A percentile compares a stretch with the other conserved stretches of the same genome.
phyloP scores from a whole-genome alignment of 495 filamentous ascomycete genomes.

The Penicillium alfredii region DNA sequence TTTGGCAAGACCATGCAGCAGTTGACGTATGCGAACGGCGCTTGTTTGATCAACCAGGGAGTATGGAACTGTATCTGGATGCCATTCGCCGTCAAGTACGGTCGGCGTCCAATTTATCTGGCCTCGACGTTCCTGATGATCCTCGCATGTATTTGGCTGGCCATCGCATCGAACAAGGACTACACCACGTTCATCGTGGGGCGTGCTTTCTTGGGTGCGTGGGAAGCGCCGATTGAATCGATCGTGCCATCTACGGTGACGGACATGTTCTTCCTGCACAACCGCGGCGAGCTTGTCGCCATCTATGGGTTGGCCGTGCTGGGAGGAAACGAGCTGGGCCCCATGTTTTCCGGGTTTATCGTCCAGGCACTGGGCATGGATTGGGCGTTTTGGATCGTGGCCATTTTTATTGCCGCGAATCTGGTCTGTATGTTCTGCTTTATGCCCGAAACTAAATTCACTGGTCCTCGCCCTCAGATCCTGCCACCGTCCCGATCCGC shows the following conservation, averaged over 20 bases:
- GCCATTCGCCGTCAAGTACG: conserved; percentile 49
- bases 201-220: conserved; percentile 45
- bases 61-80: conserved; percentile 50
- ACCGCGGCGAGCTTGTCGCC: conserved; percentile 44
- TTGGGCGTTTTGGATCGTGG: conserved; percentile 46
- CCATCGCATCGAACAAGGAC: conserved; percentile 27
- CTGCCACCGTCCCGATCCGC: too few relatives aligned
- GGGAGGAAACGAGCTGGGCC: conserved; percentile 39
- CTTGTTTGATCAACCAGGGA: conserved; percentile 25
- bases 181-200: conserved; percentile 40
- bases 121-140: conserved; percentile 20
- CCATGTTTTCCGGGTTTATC: conserved; percentile 47
- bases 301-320: conserved; percentile 42
- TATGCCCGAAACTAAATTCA: conserved; percentile 48
- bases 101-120: conserved; percentile 45
- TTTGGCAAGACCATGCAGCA: conserved; percentile 34
- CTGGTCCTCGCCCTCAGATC: conserved; percentile 10
- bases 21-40: conserved; percentile 10
- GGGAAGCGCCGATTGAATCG: conserved; percentile 46
- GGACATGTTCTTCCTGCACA: conserved; percentile 55
- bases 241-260: conserved; percentile 46
- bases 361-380: conserved; percentile 44
- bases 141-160: conserved; percentile 41
- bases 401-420: conserved; percentile 38
- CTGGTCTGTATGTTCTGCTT: conserved; percentile 44